These are phyloP conservation scores for Hyaloscypha finlandica DNA, from an alignment of 495 filamentous ascomycete species.

Conservation along the genomic window DNA sequence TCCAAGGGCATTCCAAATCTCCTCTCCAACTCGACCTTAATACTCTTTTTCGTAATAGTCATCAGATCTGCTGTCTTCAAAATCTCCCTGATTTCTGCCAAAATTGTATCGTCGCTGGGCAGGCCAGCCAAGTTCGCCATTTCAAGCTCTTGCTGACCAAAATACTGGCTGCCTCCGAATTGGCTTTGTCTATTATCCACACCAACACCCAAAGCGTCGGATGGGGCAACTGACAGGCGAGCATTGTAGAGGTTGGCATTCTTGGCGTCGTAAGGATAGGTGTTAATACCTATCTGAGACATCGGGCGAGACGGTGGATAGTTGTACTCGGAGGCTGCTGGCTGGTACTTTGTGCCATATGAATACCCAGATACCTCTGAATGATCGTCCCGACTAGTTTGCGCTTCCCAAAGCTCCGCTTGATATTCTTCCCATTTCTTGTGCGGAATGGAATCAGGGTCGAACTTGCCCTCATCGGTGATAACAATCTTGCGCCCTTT, in stretches of 20 bases:
- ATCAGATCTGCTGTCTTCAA: conserved; percentile 90
- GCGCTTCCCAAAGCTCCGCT: conserved; percentile 92
- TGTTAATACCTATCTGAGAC: conserved; percentile 64
- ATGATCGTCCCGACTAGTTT: conserved; percentile 79
- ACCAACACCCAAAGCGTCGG: conserved; percentile 60
- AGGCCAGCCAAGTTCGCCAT: conserved; percentile 67
- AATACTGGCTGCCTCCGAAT: conserved; percentile 48
- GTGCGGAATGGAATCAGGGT: conserved; percentile 86
- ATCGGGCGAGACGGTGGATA: conserved; percentile 66
- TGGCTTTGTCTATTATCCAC: conserved; percentile 33
- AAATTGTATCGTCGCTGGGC: conserved; percentile 84
- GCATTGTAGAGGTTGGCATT: conserved; percentile 43
- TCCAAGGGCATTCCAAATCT: conserved; percentile 84
- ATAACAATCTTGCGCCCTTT: conserved; percentile 90
- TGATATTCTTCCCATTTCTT: conserved; percentile 99
- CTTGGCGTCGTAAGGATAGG: conserved; percentile 37
- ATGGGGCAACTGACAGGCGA: conserved; percentile 79
- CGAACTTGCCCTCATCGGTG: conserved; percentile 97
- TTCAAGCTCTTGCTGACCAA: conserved; percentile 61
- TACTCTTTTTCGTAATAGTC: conserved; percentile 97
- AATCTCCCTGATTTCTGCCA: conserved; percentile 94
- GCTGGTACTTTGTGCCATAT: conserved; percentile 80
- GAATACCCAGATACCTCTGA: conserved; percentile 91
- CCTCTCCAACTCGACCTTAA: conserved; percentile 89
- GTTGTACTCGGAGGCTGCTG: conserved; percentile 63